These are phyloP conservation scores for Cystobasidium ongulense DNA, from an alignment of 768 basidiomycete genomes.

Conservation along the genomic window DNA sequence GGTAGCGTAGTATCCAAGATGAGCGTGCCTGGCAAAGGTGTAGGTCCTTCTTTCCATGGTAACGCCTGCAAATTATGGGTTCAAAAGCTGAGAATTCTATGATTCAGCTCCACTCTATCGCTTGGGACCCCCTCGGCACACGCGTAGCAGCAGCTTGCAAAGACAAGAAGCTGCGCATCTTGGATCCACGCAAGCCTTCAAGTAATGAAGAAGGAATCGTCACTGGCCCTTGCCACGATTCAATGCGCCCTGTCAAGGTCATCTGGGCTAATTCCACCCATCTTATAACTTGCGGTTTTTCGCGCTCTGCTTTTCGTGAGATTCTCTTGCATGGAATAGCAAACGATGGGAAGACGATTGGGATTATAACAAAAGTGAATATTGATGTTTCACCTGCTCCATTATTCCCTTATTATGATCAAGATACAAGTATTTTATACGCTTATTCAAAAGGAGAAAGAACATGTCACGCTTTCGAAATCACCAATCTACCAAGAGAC, in stretches of 20 bases:
- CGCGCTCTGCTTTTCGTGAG: slow-evolving; percentile 44
- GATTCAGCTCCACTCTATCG: slow-evolving; percentile 41
- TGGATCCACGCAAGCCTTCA: slow-evolving; percentile 44
- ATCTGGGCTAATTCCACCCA: slow-evolving; percentile 43
- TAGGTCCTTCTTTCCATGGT: slow-evolving; percentile 24
- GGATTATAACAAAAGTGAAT: slow-evolving; percentile 34
- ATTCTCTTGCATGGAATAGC: slow-evolving; percentile 42
- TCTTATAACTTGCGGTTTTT: slow-evolving; percentile 45
- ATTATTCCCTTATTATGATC: slow-evolving; percentile 45
- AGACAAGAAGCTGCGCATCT: slow-evolving; percentile 42
- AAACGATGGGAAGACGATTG: slow-evolving; percentile 27
- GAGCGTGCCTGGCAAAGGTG: slow-evolving; percentile 39
- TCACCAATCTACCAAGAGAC: slow-evolving; percentile 33
- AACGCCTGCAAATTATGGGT: too few species aligned
- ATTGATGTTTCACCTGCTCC: slow-evolving; percentile 47
- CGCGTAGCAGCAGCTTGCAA: slow-evolving; percentile 45
- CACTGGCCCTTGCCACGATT: slow-evolving; percentile 43
- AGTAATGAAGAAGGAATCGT: background rate
- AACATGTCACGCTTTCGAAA: slow-evolving; percentile 44
- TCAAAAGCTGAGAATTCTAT: background rate
- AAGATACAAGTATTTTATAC: slow-evolving; percentile 46
- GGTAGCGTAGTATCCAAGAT: slow-evolving; percentile 33
- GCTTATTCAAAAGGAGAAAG: slow-evolving; percentile 47
- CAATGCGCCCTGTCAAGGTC: slow-evolving; percentile 44
- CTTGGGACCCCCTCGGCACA: slow-evolving; percentile 42